Base-by-base conservation (phyloP, 202 grass and related monocot genomes). In the Carex arenaria region DNA sequence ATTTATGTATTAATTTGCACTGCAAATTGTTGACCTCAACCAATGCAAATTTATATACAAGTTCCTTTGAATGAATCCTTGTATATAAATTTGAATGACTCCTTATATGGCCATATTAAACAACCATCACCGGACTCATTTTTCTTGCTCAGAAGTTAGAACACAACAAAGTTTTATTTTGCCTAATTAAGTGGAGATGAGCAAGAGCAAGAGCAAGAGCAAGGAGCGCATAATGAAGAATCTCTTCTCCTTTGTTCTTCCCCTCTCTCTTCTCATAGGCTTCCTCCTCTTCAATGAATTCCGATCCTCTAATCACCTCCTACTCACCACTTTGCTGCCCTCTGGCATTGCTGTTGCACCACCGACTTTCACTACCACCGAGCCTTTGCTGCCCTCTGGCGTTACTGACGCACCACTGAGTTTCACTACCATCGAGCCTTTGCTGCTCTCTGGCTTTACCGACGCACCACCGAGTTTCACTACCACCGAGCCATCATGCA, bases 231-330 rank as follows among this genome's bases (percentile, higher is more conserved):
- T 60, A 4, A 15, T 64, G 12, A 80, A 64, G n/a, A 47, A 26
- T 38, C 19, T 64, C 78, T 80, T 80, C 59, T 63, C 78, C 7
- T 49, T 80, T 22, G 20, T 80, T 63, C 78, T 80, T 14, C 59
- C 59, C 18, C 78, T 80, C 17, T 80, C 59, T n/a, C 57, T 80
- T 6, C 36, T 80, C 78, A 10, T 30, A 1, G 36, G 78, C 5
- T 60, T 80, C 59, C 5, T 80, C 40, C 59, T 80, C 59, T 64
- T 80, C 59, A 34, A 15, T 64, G 42, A 45, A 2, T 45, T 64
- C 15, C 55, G 9, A 9, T 64, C 59, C 18, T 80, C 78, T 13
- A 2, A 42, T 38, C 30, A 79, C 31, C 36, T 64, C 61, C 34
- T 80, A 5, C 31, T 64, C 34, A 36, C 26, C 2, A 79, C 53